Base-by-base conservation (phyloP, 2,329 filamentous ascomycete species). In the Sclerotinia trifoliorum region DNA sequence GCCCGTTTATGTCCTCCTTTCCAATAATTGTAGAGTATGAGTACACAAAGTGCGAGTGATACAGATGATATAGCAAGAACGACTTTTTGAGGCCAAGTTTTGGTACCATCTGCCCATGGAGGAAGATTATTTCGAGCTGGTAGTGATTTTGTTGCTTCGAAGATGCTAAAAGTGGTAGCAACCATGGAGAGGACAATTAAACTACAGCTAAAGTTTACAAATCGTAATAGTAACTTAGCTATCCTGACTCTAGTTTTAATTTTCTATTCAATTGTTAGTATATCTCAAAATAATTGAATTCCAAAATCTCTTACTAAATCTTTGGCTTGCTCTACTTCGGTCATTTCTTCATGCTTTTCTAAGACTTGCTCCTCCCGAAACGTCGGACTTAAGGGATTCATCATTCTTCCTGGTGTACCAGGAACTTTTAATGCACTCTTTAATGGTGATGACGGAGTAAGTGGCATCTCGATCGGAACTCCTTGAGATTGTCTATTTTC, bases 151-250 rank as follows among this genome's bases (percentile, higher is more conserved):
- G 95, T 97, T 62, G 93, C 86, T 79, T 95, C 93, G 87, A 99
- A 99, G 79, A 99, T 94, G 73, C 88, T 83, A 77, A 99, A 92
- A 4, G 92, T 93, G n/a, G 92, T 87, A 19, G 91, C 89, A 66
- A 99, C 83, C 87, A 99, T 94, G 71, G 93, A 85, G 68, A 99
- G 86, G 73, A 99, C 92, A 78, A 99, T 97, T 70, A 98, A 85
- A 79, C 92, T 94, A 84, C 95, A 99, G 80, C 92, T 93, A 80
- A 99, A 98, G 84, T 94, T 97, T 81, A 98, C 91, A 68, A 93
- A 90, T 73, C 95, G 90, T n/a, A 99, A 88, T 71, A 96, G 87
- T 75, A 98, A 90, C 83, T 99, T 99, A 74, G 94, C 95, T 80
- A 98, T 85, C 58, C 95, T 89, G 46, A 98, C 94, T 73, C 93